phyloP scores from a whole-genome alignment of 352 stramenopile genomes.

The Globisporangium rhizosaccharum region DNA sequence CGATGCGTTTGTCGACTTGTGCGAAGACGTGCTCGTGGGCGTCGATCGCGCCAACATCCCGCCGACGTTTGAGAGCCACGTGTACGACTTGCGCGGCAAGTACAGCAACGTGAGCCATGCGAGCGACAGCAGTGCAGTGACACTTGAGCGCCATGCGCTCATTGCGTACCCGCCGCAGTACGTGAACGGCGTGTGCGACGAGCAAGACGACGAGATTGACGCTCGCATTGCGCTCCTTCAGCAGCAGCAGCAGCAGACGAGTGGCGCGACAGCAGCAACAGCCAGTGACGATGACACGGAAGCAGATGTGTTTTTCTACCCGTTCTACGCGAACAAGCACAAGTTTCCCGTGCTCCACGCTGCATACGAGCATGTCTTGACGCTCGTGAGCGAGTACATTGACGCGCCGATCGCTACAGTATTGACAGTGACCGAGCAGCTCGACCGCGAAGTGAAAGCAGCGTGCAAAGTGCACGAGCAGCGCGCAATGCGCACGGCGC shows the following conservation, averaged over 20 bases:
- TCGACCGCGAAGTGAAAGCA: conserved; percentile 29
- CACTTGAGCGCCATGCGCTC: conserved; percentile 19
- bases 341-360: conserved; percentile 31
- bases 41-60: conserved; percentile 33
- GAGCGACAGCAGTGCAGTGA: background rate
- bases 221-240: conserved; percentile 33
- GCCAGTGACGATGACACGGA: conserved; percentile 6
- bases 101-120: conserved; percentile 7
- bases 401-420: conserved; percentile 43
- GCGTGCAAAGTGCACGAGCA: conserved; percentile 14
- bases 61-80: conserved; percentile 33
- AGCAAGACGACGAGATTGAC: conserved; percentile 48
- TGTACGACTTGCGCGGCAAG: conserved; percentile 28
- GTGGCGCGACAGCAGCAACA: background rate
- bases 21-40: conserved; percentile 32
- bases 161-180: conserved; percentile 48
- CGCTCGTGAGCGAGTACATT: conserved; percentile 60
- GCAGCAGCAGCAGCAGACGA: conserved; percentile 16
- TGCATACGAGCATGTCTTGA: conserved; percentile 54
- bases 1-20: conserved; percentile 46
- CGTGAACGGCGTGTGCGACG: conserved; percentile 41
- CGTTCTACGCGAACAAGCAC: conserved; percentile 18
- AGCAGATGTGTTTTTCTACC: conserved; percentile 50
- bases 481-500: background rate
- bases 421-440: conserved; percentile 18